Base-by-base conservation (phyloP, 139 green algal species). In the Bryopsis sp. region DNA sequence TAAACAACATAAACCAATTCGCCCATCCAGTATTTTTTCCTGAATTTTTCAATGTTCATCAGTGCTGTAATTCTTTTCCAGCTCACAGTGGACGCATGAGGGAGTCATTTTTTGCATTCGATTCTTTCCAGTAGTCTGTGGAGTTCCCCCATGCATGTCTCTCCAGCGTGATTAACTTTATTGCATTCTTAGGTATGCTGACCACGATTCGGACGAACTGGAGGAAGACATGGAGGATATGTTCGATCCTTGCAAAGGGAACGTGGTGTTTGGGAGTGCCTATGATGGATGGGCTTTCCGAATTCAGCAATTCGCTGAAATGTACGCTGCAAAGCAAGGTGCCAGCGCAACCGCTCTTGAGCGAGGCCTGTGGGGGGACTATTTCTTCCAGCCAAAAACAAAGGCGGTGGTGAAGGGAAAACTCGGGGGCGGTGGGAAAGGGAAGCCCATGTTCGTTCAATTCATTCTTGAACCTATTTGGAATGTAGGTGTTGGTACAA, bases 261-360 rank as follows among this genome's bases (percentile, higher is more conserved):
- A 97, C 74, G 94, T 99, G 0, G 90, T 80, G 0, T 98, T 99
- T 81, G 93, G 82, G 1, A 87, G 72, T 61, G 94, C 94, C 5
- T 73, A 84, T 39, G 94, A 99, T 68, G 94, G 94, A 48, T 98
- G 93, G 94, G 93, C 82, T 1, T 98, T 98, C 77, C 64, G 68
- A 2, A 67, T 88, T 29, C 64, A 76, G 39, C 83, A 94, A 72
- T 97, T 99, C 84, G 94, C 92, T 0, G 82, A 78, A 26, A 84
- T 97, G 82, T 97, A 97, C 68, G 88, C 90, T 0, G 72, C 79
- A 39, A 94, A 92, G 79, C 74, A 97, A 63, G 87, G 85, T 0
- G 90, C 81, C 77, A 94, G 81, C 38, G 78, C 75, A 1, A 59
- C 34, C 5, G 76, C 73, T 0, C 66, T 91, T 48, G 34, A 66